Evolutionary conservation across 129 eudicot species (phyloP).

Genomic region (Erigeron canadensis): DNA sequence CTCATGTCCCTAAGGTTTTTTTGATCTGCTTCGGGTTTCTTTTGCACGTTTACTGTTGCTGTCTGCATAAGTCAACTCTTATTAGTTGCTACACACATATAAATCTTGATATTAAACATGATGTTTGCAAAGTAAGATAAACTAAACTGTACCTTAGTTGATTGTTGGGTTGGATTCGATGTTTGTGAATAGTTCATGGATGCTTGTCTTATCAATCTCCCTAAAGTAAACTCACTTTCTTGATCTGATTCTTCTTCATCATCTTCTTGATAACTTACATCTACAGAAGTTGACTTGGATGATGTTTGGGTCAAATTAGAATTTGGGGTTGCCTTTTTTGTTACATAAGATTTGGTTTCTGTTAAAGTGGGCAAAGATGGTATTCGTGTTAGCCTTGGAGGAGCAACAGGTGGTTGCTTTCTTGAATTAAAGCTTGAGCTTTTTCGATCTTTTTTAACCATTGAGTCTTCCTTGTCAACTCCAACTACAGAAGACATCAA

Average conservation of each 20-base stretch:
- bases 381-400: slow-evolving; percentile 33
- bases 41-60: slow-evolving; percentile 14
- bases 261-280: slow-evolving; percentile 27
- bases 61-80: slow-evolving; percentile 22
- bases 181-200: slow-evolving; percentile 53
- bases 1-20: slow-evolving; percentile 20
- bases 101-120: slow-evolving; percentile 14
- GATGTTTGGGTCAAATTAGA: slow-evolving; percentile 18
- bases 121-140: background rate
- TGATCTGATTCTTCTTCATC: slow-evolving; percentile 40
- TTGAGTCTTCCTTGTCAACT: slow-evolving; percentile 14
- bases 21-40: slow-evolving; percentile 17
- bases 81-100: background rate
- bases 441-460: slow-evolving; percentile 30
- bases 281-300: slow-evolving; percentile 22
- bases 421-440: slow-evolving; percentile 24
- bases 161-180: slow-evolving; percentile 44
- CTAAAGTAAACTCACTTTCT: slow-evolving; percentile 75
- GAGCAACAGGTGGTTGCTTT: slow-evolving; percentile 31
- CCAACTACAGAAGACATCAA: background rate
- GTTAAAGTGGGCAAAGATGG: slow-evolving; percentile 48
- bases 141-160: slow-evolving; percentile 55
- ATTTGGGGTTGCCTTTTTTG: slow-evolving; percentile 6
- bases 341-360: slow-evolving; percentile 5
- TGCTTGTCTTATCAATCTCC: slow-evolving; percentile 82